Evolutionary conservation across 768 basidiomycete species (phyloP).

Genomic region (Auricularia sp.): DNA sequence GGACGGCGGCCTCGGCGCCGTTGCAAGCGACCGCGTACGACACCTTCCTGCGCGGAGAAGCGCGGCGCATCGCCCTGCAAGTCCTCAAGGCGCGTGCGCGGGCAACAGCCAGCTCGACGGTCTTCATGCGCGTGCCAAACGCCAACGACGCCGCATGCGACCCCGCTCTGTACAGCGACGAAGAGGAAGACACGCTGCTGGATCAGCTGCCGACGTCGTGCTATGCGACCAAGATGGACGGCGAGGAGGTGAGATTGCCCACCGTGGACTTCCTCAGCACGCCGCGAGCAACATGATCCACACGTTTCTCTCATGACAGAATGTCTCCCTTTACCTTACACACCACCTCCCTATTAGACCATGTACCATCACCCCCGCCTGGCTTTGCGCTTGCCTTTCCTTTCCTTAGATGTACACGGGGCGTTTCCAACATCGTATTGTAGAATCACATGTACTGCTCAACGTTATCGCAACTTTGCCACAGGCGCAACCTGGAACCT

Average conservation of each 20-base stretch:
- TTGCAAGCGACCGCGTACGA: neutral
- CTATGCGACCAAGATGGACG: neutral
- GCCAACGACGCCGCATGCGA: neutral
- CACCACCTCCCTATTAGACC: neutral
- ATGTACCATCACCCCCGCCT: too few relatives aligned
- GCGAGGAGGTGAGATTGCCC: neutral
- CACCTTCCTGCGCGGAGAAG: slow-evolving; percentile 13
- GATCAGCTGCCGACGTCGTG: neutral
- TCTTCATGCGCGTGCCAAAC: neutral
- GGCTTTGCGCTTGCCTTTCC: too few relatives aligned
- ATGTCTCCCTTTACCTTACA: neutral
- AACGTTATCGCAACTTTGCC: too few relatives aligned
- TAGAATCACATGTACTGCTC: too few relatives aligned
- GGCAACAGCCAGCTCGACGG: neutral
- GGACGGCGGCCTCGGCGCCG: neutral
- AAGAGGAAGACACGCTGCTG: neutral
- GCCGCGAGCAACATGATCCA: neutral
- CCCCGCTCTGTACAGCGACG: neutral
- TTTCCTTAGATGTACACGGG: too few relatives aligned
- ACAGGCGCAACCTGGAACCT: too few relatives aligned
- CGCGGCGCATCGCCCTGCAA: slow-evolving; percentile 17
- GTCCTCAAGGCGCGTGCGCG: slow-evolving; percentile 13
- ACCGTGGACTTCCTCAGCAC: neutral
- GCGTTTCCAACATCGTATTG: too few relatives aligned
- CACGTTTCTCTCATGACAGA: neutral